phyloP scores from a whole-genome alignment of 2,329 filamentous ascomycete species.

The Colletotrichum sp. region DNA sequence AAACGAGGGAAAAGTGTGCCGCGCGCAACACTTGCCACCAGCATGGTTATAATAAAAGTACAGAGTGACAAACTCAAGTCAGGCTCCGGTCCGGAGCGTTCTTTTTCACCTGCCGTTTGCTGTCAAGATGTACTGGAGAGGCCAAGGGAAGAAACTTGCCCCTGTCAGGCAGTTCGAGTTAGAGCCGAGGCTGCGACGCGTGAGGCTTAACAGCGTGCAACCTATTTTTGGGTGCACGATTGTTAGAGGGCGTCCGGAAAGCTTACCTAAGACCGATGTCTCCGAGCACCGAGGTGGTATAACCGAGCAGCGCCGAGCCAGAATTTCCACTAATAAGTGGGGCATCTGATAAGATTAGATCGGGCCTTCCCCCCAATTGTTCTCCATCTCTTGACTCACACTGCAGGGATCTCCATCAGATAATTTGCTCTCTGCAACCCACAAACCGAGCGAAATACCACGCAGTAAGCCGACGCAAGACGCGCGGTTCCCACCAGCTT shows the following conservation, averaged over 20 bases:
- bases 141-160: conserved; percentile 18
- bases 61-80: conserved; percentile 13
- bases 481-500: background rate
- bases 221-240: rapidly evolving
- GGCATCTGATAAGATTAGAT: conserved; percentile 24
- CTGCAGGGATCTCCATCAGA: conserved; percentile 18
- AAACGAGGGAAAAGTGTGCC: background rate
- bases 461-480: background rate
- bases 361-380: conserved; percentile 6
- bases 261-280: conserved; percentile 3
- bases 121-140: conserved; percentile 17
- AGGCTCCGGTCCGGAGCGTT: conserved; percentile 13
- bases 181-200: background rate
- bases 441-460: conserved; percentile 1
- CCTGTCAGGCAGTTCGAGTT: conserved; percentile 3
- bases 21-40: background rate
- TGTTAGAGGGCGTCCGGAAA: background rate
- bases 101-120: conserved; percentile 13
- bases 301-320: conserved; percentile 2
- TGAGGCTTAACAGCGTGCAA: background rate
- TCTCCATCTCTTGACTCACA: conserved; percentile 18
- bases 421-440: conserved; percentile 10
- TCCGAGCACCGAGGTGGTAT: conserved; percentile 10
- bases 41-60: conserved; percentile 20
- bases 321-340: background rate